These are phyloP conservation scores for Wickerhamomyces pijperi DNA, from an alignment of 805 yeast genomes.

Conservation along the genomic window DNA sequence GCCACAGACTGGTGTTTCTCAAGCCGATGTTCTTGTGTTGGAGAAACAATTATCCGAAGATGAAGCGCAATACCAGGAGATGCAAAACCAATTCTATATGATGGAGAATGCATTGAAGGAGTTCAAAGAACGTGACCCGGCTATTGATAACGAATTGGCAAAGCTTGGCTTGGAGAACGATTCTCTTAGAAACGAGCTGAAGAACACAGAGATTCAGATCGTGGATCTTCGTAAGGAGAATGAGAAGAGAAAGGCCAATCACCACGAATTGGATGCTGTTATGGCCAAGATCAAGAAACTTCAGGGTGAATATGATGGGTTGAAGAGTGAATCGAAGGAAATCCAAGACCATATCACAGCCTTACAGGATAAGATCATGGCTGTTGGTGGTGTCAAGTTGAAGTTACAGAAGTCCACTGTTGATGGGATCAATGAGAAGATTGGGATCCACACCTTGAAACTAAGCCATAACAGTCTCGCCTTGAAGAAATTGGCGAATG, in stretches of 20 bases:
- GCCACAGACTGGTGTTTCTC: conserved; percentile 34
- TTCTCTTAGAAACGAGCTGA: conserved; percentile 42
- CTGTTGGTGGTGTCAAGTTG: conserved; percentile 82
- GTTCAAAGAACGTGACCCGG: conserved; percentile 58
- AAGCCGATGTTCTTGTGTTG: conserved; percentile 44
- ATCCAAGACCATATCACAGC: conserved; percentile 44
- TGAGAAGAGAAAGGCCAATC: conserved; percentile 12
- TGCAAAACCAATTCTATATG: conserved; percentile 38
- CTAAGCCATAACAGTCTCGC: conserved; percentile 45
- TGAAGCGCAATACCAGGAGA: conserved; percentile 42
- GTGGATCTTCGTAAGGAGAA: conserved; percentile 23
- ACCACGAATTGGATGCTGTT: conserved; percentile 27
- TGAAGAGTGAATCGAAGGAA: conserved; percentile 45
- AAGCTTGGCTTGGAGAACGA: conserved; percentile 54
- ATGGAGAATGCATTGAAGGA: conserved; percentile 50
- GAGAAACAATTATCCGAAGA: conserved; percentile 38
- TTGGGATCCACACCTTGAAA: conserved; percentile 47
- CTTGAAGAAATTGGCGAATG: conserved; percentile 52
- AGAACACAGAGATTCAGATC: conserved; percentile 32
- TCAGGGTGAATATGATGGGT: conserved; percentile 28
- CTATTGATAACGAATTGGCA: conserved; percentile 49
- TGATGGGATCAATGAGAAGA: conserved; percentile 56
- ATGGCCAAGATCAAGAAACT: conserved; percentile 22
- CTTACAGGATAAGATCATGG: conserved; percentile 71
- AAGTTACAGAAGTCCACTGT: conserved; percentile 75